These are phyloP conservation scores for Globisporangium emineosum DNA, from an alignment of 352 stramenopile species.

Conservation along the genomic window DNA sequence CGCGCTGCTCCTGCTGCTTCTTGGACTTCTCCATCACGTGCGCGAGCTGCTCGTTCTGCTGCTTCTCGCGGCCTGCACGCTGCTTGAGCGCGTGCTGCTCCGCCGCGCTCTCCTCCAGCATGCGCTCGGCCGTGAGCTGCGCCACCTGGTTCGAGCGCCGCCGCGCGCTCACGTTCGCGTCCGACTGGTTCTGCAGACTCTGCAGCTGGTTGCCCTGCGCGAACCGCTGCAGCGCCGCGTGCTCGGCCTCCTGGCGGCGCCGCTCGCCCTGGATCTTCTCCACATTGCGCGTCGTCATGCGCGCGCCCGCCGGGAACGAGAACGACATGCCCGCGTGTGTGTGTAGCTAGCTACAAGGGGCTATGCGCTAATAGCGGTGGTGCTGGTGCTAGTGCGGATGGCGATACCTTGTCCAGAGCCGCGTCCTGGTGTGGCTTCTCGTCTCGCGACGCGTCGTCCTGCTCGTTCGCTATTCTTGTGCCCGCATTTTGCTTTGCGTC, in stretches of 20 bases:
- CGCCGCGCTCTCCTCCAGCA: constrained; percentile 53
- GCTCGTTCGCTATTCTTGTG: too few relatives aligned
- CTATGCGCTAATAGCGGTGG: too few relatives aligned
- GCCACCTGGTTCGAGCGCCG: constrained; percentile 56
- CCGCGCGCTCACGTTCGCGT: constrained; percentile 43
- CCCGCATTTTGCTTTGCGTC: too few relatives aligned
- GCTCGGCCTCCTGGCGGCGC: constrained; percentile 56
- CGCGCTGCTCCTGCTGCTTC: constrained; percentile 62
- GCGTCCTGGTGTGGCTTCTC: too few relatives aligned
- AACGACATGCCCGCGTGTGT: constrained; percentile 6
- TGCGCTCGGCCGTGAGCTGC: constrained; percentile 64
- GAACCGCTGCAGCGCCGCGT: constrained; percentile 52
- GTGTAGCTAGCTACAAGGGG: too few relatives aligned
- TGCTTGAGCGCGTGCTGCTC: constrained; percentile 19
- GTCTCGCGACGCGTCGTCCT: too few relatives aligned
- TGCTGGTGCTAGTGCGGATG: too few relatives aligned
- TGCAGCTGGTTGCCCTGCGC: constrained; percentile 57
- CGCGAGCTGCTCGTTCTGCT: constrained; percentile 77
- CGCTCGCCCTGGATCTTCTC: constrained; percentile 63
- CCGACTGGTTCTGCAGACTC: constrained; percentile 56
- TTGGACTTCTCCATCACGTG: constrained; percentile 63
- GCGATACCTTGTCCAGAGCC: too few relatives aligned
- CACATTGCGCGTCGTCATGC: constrained; percentile 59
- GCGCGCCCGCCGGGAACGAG: constrained; percentile 22
- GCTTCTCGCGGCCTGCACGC: constrained; percentile 35